Conservation (phyloP, 1,284 basidiomycete species). For the Exobasidium rhododendri region DNA sequence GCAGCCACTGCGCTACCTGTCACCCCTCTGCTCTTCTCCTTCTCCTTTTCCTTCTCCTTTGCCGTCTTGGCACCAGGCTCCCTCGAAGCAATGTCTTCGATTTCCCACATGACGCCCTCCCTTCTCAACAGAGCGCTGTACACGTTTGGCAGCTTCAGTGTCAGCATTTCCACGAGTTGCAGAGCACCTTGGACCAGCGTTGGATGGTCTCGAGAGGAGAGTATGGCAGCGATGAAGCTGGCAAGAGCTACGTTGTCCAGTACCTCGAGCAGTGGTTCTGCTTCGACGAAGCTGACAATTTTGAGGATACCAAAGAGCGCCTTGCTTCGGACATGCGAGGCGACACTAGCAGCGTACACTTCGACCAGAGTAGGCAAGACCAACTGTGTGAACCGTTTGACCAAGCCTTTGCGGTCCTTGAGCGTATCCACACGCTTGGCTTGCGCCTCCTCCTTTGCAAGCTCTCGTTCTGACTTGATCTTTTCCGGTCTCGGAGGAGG, state of each 20-base stretch:
- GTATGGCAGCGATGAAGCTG: slow-evolving; percentile 47
- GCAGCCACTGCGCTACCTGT: not conserved
- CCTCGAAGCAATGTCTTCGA: slow-evolving; percentile 41
- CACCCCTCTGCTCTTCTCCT: not conserved
- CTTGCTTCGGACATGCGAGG: slow-evolving; percentile 36
- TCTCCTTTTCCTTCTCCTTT: not conserved
- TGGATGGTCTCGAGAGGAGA: slow-evolving; percentile 42
- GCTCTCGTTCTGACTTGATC: slow-evolving; percentile 26
- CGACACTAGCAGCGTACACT: slow-evolving; percentile 50
- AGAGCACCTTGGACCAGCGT: slow-evolving; percentile 38
- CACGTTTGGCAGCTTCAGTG: slow-evolving; percentile 37
- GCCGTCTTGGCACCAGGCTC: slow-evolving; percentile 16
- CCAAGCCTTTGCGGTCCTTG: slow-evolving; percentile 31
- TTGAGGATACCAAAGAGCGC: slow-evolving; percentile 48
- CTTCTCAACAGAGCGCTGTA: slow-evolving; percentile 43
- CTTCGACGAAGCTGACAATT: slow-evolving; percentile 46
- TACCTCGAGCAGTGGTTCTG: slow-evolving; percentile 31
- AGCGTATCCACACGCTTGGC: slow-evolving; percentile 42
- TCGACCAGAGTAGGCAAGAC: slow-evolving; percentile 50
- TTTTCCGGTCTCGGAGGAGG: slow-evolving; percentile 25
- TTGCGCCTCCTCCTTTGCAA: slow-evolving; percentile 35
- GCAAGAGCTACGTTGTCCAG: slow-evolving; percentile 49
- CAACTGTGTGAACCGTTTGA: slow-evolving; percentile 46
- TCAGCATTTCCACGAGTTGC: slow-evolving; percentile 53
- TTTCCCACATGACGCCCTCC: slow-evolving; percentile 51